These are phyloP conservation scores for Butyriboletus loyo DNA, from an alignment of 768 basidiomycete genomes.

Conservation along the genomic window DNA sequence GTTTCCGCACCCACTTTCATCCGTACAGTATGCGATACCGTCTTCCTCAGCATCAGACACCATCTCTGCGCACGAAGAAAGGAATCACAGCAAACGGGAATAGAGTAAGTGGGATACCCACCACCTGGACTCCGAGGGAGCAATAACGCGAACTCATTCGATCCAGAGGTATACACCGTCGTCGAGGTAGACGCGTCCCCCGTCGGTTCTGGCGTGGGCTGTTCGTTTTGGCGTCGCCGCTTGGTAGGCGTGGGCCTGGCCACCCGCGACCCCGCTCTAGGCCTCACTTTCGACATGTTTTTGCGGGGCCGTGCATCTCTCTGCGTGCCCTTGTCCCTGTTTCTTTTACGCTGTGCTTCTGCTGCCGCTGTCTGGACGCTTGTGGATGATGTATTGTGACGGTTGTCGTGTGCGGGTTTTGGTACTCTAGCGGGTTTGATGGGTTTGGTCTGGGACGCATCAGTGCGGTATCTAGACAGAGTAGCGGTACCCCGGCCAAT, in stretches of 20 bases:
- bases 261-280: not conserved
- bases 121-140: constrained; percentile 33
- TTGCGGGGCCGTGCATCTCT: not conserved
- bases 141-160: constrained; percentile 34
- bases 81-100: not conserved
- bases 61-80: constrained; percentile 26
- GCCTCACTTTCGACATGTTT: not conserved
- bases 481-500: not conserved
- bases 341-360: not conserved
- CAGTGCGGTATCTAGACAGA: constrained; percentile 5
- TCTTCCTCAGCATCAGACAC: constrained; percentile 40
- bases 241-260: constrained; percentile 17
- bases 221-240: constrained; percentile 20
- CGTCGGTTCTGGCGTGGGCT: constrained; percentile 42
- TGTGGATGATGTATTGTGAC: constrained; percentile 6
- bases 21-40: constrained; percentile 36
- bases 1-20: constrained; percentile 27
- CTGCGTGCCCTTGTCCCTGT: not conserved
- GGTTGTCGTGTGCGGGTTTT: not conserved
- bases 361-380: not conserved
- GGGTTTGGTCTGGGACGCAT: not conserved
- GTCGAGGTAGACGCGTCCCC: constrained; percentile 31
- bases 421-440: not conserved
- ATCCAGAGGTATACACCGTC: constrained; percentile 34
- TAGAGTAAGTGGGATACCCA: constrained; percentile 7